A percentile compares a stretch with the other conserved stretches of the same genome.
phyloP scores from a whole-genome alignment of 129 eudicot species.

The Flaveria brownii region DNA sequence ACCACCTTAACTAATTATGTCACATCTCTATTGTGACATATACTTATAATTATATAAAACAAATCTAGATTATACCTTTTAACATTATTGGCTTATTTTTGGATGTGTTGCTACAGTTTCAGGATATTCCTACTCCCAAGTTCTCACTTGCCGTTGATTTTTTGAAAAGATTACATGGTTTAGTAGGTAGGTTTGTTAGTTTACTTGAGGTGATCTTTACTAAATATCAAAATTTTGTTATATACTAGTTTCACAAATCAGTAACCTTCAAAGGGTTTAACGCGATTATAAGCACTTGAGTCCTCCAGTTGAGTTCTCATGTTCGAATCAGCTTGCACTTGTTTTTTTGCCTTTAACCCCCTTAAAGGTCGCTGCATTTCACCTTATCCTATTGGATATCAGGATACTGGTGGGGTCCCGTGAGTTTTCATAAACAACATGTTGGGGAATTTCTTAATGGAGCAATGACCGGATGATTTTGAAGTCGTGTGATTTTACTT shows the following conservation, averaged over 20 bases:
- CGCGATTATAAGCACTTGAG: not conserved
- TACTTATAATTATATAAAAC: no score
- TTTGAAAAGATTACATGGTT: slow-evolving; percentile 49
- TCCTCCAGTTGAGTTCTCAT: not conserved
- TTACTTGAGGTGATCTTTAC: slow-evolving; percentile 26
- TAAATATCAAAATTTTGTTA: slow-evolving; percentile 8
- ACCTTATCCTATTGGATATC: not conserved
- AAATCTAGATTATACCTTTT: no score
- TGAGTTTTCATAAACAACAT: not conserved
- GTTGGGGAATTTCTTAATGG: no score
- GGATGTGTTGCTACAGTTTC: slow-evolving; percentile 29
- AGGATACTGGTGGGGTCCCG: not conserved
- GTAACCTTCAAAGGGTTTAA: not conserved
- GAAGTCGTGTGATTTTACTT: no score
- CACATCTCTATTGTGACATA: no score
- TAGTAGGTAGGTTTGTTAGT: slow-evolving; percentile 46
- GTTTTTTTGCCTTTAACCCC: not conserved
- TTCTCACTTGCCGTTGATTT: slow-evolving; percentile 50
- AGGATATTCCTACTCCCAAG: slow-evolving; percentile 44
- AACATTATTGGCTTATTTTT: slow-evolving; percentile 2
- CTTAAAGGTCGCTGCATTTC: not conserved
- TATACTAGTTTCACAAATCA: not conserved
- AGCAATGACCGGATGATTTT: no score
- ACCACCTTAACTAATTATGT: no score
- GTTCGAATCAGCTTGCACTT: not conserved